These are phyloP conservation scores for Aspergillus viridinutans DNA, from an alignment of 2,329 filamentous ascomycete species.

Conservation along the genomic window DNA sequence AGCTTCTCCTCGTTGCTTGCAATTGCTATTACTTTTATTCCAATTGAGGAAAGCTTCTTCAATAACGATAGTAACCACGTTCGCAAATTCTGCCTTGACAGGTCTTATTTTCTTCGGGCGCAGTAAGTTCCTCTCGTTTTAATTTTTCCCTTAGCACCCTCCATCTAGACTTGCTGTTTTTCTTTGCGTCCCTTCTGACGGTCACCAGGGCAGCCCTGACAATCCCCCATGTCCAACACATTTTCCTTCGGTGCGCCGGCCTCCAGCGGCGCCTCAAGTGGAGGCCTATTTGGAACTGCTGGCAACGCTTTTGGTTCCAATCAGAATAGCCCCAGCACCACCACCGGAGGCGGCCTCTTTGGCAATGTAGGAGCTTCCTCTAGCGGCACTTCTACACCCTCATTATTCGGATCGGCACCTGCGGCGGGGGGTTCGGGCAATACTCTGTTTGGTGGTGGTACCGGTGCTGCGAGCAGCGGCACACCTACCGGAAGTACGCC, in stretches of 20 bases:
- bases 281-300: constrained; percentile 32
- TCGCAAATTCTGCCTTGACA: constrained; percentile 1
- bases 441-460: constrained; percentile 26
- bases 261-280: constrained; percentile 31
- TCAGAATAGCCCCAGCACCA: constrained; percentile 23
- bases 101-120: constrained; percentile 13
- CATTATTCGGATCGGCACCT: constrained; percentile 31
- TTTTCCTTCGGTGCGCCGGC: constrained; percentile 37
- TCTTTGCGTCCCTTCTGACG: constrained; percentile 16
- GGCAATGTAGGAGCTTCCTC: constrained; percentile 38
- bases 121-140: constrained; percentile 17
- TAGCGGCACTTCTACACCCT: constrained; percentile 28
- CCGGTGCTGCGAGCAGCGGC: constrained; percentile 15
- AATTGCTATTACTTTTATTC: constrained; percentile 1
- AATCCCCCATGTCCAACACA: constrained; percentile 29
- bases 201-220: constrained; percentile 21
- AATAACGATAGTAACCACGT: neutral
- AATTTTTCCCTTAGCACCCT: neutral
- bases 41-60: neutral
- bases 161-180: constrained; percentile 5
- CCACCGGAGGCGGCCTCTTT: constrained; percentile 35
- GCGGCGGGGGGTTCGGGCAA: constrained; percentile 16
- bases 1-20: constrained; percentile 4
- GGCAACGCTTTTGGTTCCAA: constrained; percentile 30
- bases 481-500: constrained; percentile 19